Conservation (phyloP, 768 basidiomycete genomes). For the Hebeloma cylindrosporum region DNA sequence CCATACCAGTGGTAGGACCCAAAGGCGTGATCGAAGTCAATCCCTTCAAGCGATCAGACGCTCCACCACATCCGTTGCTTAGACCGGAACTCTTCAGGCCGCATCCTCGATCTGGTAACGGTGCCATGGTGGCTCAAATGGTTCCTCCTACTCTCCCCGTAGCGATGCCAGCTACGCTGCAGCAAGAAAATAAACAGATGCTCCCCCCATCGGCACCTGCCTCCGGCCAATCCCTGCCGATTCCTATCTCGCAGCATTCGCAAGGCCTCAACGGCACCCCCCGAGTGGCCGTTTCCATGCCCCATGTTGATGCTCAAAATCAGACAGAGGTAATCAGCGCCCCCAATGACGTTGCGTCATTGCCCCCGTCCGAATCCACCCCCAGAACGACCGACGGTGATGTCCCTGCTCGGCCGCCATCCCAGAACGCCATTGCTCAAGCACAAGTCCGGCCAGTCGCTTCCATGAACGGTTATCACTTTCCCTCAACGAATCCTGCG, state of each 20-base stretch:
- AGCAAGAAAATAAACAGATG: constrained; percentile 62
- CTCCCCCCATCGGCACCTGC: constrained; percentile 51
- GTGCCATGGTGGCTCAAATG: constrained; percentile 12
- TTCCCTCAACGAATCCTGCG: constrained; percentile 37
- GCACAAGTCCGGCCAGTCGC: constrained; percentile 37
- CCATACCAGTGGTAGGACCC: constrained; percentile 38
- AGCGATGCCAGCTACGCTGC: constrained; percentile 50
- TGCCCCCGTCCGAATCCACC: constrained; percentile 26
- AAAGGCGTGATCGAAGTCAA: too few species aligned
- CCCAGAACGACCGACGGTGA: constrained; percentile 22
- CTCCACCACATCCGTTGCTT: too few species aligned
- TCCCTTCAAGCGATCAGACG: too few species aligned
- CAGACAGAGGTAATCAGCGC: constrained; percentile 29
- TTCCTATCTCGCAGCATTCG: constrained; percentile 31
- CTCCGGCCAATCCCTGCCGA: constrained; percentile 37
- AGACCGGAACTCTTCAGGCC: too few species aligned
- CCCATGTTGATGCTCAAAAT: constrained; percentile 46
- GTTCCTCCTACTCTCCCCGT: constrained; percentile 44
- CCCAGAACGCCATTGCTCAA: constrained; percentile 41
- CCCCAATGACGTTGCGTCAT: constrained; percentile 32
- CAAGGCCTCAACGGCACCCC: constrained; percentile 35
- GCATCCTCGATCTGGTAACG: constrained; percentile 20
- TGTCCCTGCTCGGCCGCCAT: constrained; percentile 41
- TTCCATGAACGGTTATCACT: constrained; percentile 56
- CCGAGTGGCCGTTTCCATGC: constrained; percentile 45